Evolutionary conservation across 768 basidiomycete genomes (phyloP).

Genomic region (Scleroderma bovista): DNA sequence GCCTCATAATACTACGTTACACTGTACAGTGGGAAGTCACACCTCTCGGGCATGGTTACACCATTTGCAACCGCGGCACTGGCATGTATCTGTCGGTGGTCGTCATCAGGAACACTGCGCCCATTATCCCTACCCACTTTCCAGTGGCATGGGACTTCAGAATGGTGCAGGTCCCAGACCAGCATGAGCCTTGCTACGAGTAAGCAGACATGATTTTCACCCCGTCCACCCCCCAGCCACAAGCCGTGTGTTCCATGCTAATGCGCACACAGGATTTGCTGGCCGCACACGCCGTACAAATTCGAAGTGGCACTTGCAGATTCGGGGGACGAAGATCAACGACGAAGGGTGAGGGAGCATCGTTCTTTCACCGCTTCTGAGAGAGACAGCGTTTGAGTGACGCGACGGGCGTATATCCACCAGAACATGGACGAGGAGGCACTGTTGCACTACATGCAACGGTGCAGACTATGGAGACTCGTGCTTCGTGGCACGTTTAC

Average conservation of each 20-base stretch:
- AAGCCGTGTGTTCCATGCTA: neutral
- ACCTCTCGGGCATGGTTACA: conserved; percentile 1
- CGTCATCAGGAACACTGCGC: neutral
- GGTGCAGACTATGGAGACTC: neutral
- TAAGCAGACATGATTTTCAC: neutral
- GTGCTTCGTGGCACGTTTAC: neutral
- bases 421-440: neutral
- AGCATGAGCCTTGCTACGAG: neutral
- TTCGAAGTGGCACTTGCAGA: neutral
- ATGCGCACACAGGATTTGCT: neutral
- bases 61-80: conserved; percentile 1
- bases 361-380: neutral
- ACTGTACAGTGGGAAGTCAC: conserved; percentile 1
- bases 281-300: conserved; percentile 1
- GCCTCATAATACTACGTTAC: neutral
- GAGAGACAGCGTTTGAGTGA: neutral
- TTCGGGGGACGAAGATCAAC: neutral
- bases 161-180: neutral
- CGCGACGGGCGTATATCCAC: neutral
- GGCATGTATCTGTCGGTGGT: conserved; percentile 1
- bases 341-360: conserved; percentile 1
- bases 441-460: neutral
- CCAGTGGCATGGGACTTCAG: conserved; percentile 2
- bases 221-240: neutral
- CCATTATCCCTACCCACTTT: neutral